Evolutionary conservation across 495 filamentous ascomycete species (phyloP).

Genomic region (Poronia punctata): DNA sequence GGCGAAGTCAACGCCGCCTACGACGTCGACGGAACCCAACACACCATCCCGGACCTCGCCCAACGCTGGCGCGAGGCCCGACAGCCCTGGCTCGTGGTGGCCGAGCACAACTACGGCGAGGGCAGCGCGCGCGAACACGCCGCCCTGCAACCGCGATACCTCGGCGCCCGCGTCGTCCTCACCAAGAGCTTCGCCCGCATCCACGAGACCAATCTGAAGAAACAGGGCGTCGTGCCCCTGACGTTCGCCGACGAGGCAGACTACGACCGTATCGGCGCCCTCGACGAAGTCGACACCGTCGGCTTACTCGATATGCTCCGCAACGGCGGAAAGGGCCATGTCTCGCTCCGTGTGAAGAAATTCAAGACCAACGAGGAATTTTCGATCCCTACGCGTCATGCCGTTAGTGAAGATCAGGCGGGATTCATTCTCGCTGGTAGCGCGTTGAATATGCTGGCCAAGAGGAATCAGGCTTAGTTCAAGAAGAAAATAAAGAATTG

Average conservation of each 20-base stretch:
- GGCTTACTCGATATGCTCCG: slow-evolving; percentile 76
- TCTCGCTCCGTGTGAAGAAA: slow-evolving; percentile 59
- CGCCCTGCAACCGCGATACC: slow-evolving; percentile 89
- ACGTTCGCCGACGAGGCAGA: slow-evolving; percentile 82
- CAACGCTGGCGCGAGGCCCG: slow-evolving; percentile 67
- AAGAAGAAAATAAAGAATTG: not conserved
- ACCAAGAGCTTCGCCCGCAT: slow-evolving; percentile 91
- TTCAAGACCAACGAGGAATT: slow-evolving; percentile 53
- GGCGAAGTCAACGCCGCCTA: slow-evolving; percentile 88
- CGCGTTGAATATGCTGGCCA: slow-evolving; percentile 80
- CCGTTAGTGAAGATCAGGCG: slow-evolving; percentile 79
- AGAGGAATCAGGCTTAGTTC: slow-evolving; percentile 21
- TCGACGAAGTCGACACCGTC: slow-evolving; percentile 72
- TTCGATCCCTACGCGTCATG: slow-evolving; percentile 61
- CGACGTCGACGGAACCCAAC: slow-evolving; percentile 61
- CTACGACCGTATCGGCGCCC: slow-evolving; percentile 73
- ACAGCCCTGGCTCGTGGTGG: slow-evolving; percentile 82
- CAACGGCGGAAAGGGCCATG: slow-evolving; percentile 73
- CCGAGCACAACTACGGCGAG: slow-evolving; percentile 97
- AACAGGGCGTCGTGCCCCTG: slow-evolving; percentile 92
- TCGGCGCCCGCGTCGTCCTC: slow-evolving; percentile 82
- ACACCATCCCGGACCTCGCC: slow-evolving; percentile 78
- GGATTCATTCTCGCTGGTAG: slow-evolving; percentile 88
- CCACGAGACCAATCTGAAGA: slow-evolving; percentile 98
- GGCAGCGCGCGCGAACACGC: slow-evolving; percentile 93